phyloP scores from a whole-genome alignment of 2,329 filamentous ascomycete genomes.

The Cladophialophora exuberans region DNA sequence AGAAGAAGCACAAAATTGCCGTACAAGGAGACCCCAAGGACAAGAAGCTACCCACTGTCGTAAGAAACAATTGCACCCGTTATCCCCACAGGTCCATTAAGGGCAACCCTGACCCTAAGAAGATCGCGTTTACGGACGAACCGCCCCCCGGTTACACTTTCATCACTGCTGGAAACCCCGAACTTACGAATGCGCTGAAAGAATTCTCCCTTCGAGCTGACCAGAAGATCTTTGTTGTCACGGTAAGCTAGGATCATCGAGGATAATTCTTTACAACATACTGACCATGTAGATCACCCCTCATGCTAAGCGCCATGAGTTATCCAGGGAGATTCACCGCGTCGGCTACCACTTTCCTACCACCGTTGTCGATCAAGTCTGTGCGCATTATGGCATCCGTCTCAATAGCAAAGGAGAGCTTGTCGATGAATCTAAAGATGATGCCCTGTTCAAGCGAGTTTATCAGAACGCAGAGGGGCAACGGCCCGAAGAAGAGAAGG shows the following conservation, averaged over 20 bases:
- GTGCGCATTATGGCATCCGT: constrained; percentile 51
- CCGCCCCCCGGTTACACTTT: constrained; percentile 64
- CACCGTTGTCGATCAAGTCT: constrained; percentile 61
- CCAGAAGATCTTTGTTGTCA: constrained; percentile 61
- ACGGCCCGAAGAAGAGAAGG: constrained; percentile 28
- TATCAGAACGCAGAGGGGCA: constrained; percentile 28
- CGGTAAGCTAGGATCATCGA: constrained; percentile 50
- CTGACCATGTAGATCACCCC: constrained; percentile 49
- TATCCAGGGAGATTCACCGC: constrained; percentile 64
- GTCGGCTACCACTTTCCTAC: constrained; percentile 67
- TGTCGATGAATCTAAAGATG: constrained; percentile 37
- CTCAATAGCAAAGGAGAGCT: constrained; percentile 53
- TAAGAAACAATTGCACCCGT: constrained; percentile 37
- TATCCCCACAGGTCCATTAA: no score
- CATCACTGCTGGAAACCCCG: constrained; percentile 62
- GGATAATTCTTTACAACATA: neutral
- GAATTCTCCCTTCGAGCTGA: constrained; percentile 60
- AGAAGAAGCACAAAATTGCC: constrained; percentile 58
- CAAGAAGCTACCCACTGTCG: constrained; percentile 60
- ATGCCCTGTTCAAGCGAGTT: constrained; percentile 29
- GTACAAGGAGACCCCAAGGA: constrained; percentile 63
- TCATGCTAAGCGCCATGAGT: constrained; percentile 53
- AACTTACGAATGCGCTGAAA: constrained; percentile 63
- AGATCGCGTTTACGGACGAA: constrained; percentile 60
- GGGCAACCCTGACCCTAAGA: constrained; percentile 16